Conservation (phyloP, 768 basidiomycete genomes). For the Vararia minispora region DNA sequence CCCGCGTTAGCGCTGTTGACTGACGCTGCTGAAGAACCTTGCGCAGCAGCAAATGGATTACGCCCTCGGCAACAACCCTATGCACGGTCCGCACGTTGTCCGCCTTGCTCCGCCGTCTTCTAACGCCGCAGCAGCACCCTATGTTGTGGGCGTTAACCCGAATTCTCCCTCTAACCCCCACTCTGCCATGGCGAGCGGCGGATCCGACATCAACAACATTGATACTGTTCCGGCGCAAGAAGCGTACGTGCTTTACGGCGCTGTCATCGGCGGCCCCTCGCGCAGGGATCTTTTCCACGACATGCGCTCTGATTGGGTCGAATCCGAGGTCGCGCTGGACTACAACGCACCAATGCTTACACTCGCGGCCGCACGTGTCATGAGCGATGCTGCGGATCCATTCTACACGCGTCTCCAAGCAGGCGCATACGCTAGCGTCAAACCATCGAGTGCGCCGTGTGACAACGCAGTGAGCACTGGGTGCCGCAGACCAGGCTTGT, state of each 20-base stretch:
- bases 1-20: constrained; percentile 6
- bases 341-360: constrained; percentile 89
- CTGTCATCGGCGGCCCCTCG: constrained; percentile 81
- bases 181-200: constrained; percentile 82
- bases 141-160: constrained; percentile 82
- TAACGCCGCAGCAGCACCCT: constrained; percentile 41
- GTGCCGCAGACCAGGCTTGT: constrained; percentile 37
- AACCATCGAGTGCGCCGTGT: constrained; percentile 65
- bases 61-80: constrained; percentile 79
- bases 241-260: constrained; percentile 76
- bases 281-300: constrained; percentile 69
- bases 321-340: constrained; percentile 83
- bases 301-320: constrained; percentile 80
- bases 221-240: constrained; percentile 63
- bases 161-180: constrained; percentile 89
- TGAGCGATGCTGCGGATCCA: constrained; percentile 60
- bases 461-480: constrained; percentile 54
- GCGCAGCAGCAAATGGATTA: constrained; percentile 75
- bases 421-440: constrained; percentile 51
- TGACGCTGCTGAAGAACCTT: constrained; percentile 37
- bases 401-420: constrained; percentile 63
- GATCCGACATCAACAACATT: constrained; percentile 54
- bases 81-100: constrained; percentile 46
- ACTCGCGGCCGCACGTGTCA: constrained; percentile 66
- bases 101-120: not conserved